Conservation (phyloP, 306 rosid species). For the Prunus dulcis region DNA sequence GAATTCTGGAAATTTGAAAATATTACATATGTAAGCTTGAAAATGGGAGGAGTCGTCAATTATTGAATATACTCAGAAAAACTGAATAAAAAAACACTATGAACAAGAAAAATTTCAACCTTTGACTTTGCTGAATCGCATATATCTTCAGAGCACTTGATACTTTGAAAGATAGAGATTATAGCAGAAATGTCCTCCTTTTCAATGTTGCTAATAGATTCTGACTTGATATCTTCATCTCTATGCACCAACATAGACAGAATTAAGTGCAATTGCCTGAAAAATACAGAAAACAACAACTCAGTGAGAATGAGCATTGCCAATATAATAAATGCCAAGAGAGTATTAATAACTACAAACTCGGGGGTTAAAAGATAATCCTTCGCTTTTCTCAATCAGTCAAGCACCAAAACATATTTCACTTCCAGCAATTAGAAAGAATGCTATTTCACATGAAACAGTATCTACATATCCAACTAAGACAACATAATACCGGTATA, state of each 20-base stretch:
- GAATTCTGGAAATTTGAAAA: conserved; percentile 63
- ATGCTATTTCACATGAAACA: neutral
- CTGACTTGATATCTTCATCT: conserved; percentile 83
- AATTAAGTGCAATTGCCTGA: conserved; percentile 78
- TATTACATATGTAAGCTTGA: conserved; percentile 31
- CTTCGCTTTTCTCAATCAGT: neutral
- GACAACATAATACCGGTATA: conserved; percentile 61
- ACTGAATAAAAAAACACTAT: conserved; percentile 9
- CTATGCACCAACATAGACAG: conserved; percentile 72
- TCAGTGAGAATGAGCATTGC: conserved; percentile 19
- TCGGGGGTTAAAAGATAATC: neutral
- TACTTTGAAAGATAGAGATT: conserved; percentile 60
- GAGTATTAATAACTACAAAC: neutral
- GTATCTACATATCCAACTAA: neutral
- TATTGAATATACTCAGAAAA: conserved; percentile 5
- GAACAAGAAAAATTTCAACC: conserved; percentile 42
- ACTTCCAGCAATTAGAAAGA: neutral
- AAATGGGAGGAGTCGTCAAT: neutral
- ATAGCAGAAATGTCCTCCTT: conserved; percentile 58
- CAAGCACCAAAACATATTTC: neutral
- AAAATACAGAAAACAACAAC: conserved; percentile 26
- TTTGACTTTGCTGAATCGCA: conserved; percentile 72
- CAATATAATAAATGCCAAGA: conserved; percentile 7
- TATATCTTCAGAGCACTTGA: conserved; percentile 76
- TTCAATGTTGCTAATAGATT: conserved; percentile 47